These are phyloP conservation scores for Pulveroboletus sp. DNA, from an alignment of 768 basidiomycete species.

Conservation along the genomic window DNA sequence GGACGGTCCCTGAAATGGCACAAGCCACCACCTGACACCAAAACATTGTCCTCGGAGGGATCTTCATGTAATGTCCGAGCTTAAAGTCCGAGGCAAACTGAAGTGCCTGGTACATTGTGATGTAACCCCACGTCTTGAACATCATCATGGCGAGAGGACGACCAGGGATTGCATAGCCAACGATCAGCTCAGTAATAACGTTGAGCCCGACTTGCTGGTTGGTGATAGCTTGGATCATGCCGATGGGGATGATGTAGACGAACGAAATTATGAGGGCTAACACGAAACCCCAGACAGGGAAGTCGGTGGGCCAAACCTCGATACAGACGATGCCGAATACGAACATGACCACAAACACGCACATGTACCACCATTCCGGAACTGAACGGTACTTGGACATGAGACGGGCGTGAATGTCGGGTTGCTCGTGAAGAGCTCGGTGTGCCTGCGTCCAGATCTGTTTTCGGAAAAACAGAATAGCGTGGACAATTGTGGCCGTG, in stretches of 20 bases:
- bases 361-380: slow-evolving; percentile 60
- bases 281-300: slow-evolving; percentile 44
- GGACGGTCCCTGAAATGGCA: slow-evolving; percentile 61
- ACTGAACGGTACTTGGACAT: slow-evolving; percentile 58
- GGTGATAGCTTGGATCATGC: slow-evolving; percentile 75
- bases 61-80: slow-evolving; percentile 72
- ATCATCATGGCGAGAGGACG: slow-evolving; percentile 77
- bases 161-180: slow-evolving; percentile 56
- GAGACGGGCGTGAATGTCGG: slow-evolving; percentile 59
- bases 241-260: slow-evolving; percentile 75
- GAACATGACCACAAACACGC: slow-evolving; percentile 47
- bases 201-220: slow-evolving; percentile 71
- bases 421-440: slow-evolving; percentile 50
- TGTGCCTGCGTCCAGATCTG: slow-evolving; percentile 53
- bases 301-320: slow-evolving; percentile 58
- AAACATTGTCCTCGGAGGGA: slow-evolving; percentile 67
- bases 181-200: slow-evolving; percentile 73
- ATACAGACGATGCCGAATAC: slow-evolving; percentile 60
- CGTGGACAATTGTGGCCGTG: slow-evolving; percentile 39
- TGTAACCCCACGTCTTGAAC: slow-evolving; percentile 72
- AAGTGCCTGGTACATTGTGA: slow-evolving; percentile 63
- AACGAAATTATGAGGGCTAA: slow-evolving; percentile 42
- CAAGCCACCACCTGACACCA: slow-evolving; percentile 65
- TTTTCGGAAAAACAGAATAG: slow-evolving; percentile 53
- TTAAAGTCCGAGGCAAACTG: slow-evolving; percentile 74